Evolutionary conservation across 228 moss, liverwort and hornwort genomes (phyloP).

Genomic region (Sphagnum fallax): DNA sequence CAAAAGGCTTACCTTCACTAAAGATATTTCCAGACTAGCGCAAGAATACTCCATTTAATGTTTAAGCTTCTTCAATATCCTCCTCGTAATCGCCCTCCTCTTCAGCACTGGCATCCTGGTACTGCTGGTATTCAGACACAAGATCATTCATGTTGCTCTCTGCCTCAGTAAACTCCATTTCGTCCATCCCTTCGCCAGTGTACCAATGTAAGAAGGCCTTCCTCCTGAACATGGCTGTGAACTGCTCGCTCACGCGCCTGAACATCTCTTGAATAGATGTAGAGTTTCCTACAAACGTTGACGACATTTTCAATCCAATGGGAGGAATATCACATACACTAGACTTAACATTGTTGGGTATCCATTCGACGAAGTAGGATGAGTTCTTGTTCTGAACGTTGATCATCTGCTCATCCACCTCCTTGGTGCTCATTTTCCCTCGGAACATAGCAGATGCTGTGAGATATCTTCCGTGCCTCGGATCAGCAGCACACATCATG

Average conservation of each 20-base stretch:
- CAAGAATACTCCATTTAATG: no score
- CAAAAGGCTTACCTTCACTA: no score
- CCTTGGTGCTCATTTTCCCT: not conserved
- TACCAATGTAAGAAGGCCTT: not conserved
- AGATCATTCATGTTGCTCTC: conserved; percentile 8
- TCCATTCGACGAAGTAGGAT: conserved; percentile 2
- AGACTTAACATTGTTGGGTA: conserved; percentile 2
- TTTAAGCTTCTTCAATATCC: no score
- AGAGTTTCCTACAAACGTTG: conserved; percentile 2
- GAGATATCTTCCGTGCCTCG: not conserved
- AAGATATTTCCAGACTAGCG: no score
- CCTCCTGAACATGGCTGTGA: conserved; percentile 3
- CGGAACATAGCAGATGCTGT: conserved; percentile 3
- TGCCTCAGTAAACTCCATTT: not conserved
- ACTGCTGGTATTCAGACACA: conserved; percentile 9
- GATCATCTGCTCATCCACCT: conserved; percentile 6
- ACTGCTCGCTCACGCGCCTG: conserved; percentile 1
- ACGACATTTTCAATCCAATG: conserved; percentile 2
- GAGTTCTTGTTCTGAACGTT: conserved; percentile 6
- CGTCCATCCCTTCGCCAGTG: conserved; percentile 2
- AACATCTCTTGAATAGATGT: conserved; percentile 1
- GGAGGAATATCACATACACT: conserved; percentile 3
- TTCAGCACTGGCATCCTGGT: conserved; percentile 8
- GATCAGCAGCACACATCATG: not conserved
- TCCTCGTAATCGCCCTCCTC: not conserved